Conservation (phyloP, 2,329 filamentous ascomycete species). For the Colletotrichum limetticola region DNA sequence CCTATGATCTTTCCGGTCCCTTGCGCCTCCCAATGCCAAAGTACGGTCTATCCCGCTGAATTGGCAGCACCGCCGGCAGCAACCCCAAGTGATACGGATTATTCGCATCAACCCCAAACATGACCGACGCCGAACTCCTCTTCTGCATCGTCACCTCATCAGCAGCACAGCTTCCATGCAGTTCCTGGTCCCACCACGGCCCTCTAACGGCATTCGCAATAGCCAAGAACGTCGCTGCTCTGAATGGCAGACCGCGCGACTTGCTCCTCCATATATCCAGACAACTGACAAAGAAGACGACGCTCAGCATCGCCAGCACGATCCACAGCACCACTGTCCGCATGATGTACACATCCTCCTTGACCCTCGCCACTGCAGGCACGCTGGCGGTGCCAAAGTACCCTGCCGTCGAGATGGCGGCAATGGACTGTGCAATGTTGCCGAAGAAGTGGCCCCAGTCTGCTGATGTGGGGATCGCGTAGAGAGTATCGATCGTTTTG, state of each 20-base stretch:
- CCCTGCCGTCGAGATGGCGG: slow-evolving; percentile 6
- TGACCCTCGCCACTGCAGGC: background rate
- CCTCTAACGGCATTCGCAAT: slow-evolving; percentile 20
- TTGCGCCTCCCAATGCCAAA: background rate
- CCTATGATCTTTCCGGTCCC: no score
- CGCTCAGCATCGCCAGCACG: slow-evolving; percentile 1
- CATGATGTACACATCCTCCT: slow-evolving; percentile 14
- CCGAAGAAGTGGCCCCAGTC: slow-evolving; percentile 22
- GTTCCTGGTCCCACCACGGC: slow-evolving; percentile 14
- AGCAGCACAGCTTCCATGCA: slow-evolving; percentile 18
- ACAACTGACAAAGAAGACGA: slow-evolving; percentile 2
- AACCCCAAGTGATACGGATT: slow-evolving; percentile 2
- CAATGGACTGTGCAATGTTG: slow-evolving; percentile 10
- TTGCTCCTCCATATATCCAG: slow-evolving; percentile 22
- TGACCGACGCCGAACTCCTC: slow-evolving; percentile 13
- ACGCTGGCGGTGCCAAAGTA: slow-evolving; percentile 19
- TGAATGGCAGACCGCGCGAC: slow-evolving; percentile 8
- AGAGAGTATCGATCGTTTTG: slow-evolving; percentile 9
- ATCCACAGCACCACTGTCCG: slow-evolving; percentile 14
- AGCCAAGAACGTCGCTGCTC: slow-evolving; percentile 16
- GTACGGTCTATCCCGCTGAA: background rate
- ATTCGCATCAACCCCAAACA: background rate
- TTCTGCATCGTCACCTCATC: slow-evolving; percentile 8
- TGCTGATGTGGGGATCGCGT: background rate
- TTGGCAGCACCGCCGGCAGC: slow-evolving; percentile 12